These are phyloP conservation scores for Quercus cerris DNA, from an alignment of 306 rosid species.

Conservation along the genomic window DNA sequence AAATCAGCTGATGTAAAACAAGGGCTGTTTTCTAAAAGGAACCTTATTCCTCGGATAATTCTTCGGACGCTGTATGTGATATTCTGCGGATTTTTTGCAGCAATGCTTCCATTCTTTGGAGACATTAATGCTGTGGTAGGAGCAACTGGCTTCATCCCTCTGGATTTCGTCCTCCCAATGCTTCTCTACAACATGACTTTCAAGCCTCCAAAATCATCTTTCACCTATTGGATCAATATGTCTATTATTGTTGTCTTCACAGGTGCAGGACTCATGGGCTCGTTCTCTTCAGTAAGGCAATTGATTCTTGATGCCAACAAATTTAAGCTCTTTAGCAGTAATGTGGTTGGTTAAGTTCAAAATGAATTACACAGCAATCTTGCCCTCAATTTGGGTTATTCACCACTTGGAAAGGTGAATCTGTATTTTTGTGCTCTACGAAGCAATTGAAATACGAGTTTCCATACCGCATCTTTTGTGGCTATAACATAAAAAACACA, in stretches of 20 bases:
- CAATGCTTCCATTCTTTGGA: constrained; percentile 94
- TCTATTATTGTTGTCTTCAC: constrained; percentile 73
- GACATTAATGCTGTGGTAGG: constrained; percentile 87
- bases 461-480: too few relatives aligned
- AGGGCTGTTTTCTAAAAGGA: constrained; percentile 79
- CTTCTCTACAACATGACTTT: constrained; percentile 79
- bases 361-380: neutral
- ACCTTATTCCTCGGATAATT: constrained; percentile 72
- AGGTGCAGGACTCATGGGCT: constrained; percentile 72
- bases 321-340: constrained; percentile 70
- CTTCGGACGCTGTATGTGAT: constrained; percentile 75
- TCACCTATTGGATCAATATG: constrained; percentile 67
- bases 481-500: too few relatives aligned
- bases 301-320: constrained; percentile 72
- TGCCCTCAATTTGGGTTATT: neutral
- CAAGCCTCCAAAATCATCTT: constrained; percentile 66
- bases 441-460: too few relatives aligned
- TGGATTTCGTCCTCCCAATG: constrained; percentile 93
- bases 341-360: constrained; percentile 49
- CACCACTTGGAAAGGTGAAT: neutral
- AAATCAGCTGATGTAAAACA: constrained; percentile 75
- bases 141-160: constrained; percentile 89
- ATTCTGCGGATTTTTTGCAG: constrained; percentile 76
- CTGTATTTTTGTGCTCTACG: neutral
- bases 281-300: constrained; percentile 79